These are phyloP conservation scores for Trifolium subterraneum DNA, from an alignment of 306 rosid genomes.

Conservation along the genomic window DNA sequence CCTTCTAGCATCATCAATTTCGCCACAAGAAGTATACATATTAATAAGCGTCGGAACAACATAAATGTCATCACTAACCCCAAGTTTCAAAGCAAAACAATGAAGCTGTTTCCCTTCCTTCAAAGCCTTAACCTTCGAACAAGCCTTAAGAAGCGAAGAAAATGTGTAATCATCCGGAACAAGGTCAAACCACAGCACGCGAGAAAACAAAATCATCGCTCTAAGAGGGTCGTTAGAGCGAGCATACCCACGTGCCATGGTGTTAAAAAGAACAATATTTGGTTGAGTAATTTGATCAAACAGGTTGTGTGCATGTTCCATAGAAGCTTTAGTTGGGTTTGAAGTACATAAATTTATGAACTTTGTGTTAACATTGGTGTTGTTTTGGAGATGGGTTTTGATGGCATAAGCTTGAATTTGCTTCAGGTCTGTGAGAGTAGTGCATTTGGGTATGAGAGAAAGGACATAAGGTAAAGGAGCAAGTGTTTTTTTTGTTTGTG, in stretches of 20 bases:
- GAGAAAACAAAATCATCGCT: slow-evolving; percentile 58
- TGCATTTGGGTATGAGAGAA: slow-evolving; percentile 70
- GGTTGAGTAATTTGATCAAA: slow-evolving; percentile 72
- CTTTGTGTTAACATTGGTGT: slow-evolving; percentile 55
- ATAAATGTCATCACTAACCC: slow-evolving; percentile 50
- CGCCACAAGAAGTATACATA: slow-evolving; percentile 67
- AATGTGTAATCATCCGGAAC: slow-evolving; percentile 81
- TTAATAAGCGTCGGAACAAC: slow-evolving; percentile 75
- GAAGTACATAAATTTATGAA: slow-evolving; percentile 66
- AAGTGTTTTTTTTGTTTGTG: slow-evolving; percentile 17
- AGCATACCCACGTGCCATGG: slow-evolving; percentile 74
- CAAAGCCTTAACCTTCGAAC: slow-evolving; percentile 68
- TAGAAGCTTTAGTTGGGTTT: slow-evolving; percentile 48
- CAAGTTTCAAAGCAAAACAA: slow-evolving; percentile 66
- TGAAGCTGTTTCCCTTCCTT: slow-evolving; percentile 78
- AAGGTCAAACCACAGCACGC: slow-evolving; percentile 45
- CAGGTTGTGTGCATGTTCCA: slow-evolving; percentile 66
- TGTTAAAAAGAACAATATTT: slow-evolving; percentile 66
- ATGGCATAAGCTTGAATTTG: slow-evolving; percentile 78
- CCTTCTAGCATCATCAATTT: slow-evolving; percentile 61
- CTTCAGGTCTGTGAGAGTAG: slow-evolving; percentile 64
- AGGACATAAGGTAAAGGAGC: slow-evolving; percentile 43
- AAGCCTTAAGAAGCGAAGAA: slow-evolving; percentile 79
- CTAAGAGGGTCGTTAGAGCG: slow-evolving; percentile 60
- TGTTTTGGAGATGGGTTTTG: slow-evolving; percentile 67